Evolutionary conservation across 2,329 filamentous ascomycete species (phyloP).

Genomic region (Echinosphaeria canescens): DNA sequence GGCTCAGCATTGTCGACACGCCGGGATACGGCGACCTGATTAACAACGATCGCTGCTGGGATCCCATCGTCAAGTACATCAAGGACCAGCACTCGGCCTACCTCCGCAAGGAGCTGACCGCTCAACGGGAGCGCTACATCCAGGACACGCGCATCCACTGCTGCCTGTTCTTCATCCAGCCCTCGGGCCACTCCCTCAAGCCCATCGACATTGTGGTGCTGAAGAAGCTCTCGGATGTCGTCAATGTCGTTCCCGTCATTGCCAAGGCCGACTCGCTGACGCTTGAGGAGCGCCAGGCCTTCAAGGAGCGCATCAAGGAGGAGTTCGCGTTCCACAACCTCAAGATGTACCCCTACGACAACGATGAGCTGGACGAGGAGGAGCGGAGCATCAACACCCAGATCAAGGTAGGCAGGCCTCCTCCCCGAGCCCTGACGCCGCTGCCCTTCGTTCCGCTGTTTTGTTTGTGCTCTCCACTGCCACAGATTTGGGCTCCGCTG

Average conservation of each 20-base stretch:
- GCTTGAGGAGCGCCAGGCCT: constrained; percentile 80
- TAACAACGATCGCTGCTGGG: constrained; percentile 99
- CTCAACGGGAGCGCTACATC: constrained; percentile 97
- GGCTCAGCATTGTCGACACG: constrained; percentile 97
- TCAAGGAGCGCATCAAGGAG: constrained; percentile 99
- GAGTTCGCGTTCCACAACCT: constrained; percentile 99
- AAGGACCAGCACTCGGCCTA: constrained; percentile 99
- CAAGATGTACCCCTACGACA: constrained; percentile 99
- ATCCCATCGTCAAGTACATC: constrained; percentile 99
- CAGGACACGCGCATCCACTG: constrained; percentile 98
- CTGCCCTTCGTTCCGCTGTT: too few relatives aligned
- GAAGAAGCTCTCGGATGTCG: constrained; percentile 98
- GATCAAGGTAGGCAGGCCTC: constrained; percentile 55
- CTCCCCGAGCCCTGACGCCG: too few relatives aligned
- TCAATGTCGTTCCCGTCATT: constrained; percentile 97
- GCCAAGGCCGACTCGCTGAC: constrained; percentile 96
- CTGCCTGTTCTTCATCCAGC: constrained; percentile 99
- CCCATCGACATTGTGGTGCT: constrained; percentile 98
- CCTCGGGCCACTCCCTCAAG: constrained; percentile 94
- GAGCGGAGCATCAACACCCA: constrained; percentile 83
- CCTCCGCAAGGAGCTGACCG: constrained; percentile 96
- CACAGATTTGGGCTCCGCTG: constrained; percentile 1
- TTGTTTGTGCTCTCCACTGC: neutral
- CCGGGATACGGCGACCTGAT: constrained; percentile 96
- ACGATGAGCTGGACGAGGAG: constrained; percentile 95